Percentiles rank a stretch among this genome's conserved stretches.
These are phyloP conservation scores for Adansonia madagascariensis DNA, from an alignment of 441 rosid genomes.

Conservation along the genomic window DNA sequence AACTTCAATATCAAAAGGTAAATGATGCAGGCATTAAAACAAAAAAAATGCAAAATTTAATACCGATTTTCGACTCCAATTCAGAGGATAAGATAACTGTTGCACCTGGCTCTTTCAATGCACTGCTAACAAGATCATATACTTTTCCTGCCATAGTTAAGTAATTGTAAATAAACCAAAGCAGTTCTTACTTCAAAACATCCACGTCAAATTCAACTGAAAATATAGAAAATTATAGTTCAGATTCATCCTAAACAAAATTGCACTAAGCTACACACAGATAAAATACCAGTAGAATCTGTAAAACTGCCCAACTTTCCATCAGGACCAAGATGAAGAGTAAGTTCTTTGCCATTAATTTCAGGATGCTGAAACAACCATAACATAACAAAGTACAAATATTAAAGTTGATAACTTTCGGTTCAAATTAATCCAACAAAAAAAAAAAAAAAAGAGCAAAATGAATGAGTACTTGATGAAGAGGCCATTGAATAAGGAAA, in stretches of 20 bases:
- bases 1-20: background rate
- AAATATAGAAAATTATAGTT: background rate
- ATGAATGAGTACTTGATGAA: constrained; percentile 44
- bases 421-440: background rate
- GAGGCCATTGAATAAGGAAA: constrained; percentile 82
- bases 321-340: constrained; percentile 49
- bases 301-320: constrained; percentile 59
- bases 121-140: constrained; percentile 54
- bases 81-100: constrained; percentile 56
- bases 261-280: background rate
- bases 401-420: background rate
- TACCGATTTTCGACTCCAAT: constrained; percentile 59
- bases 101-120: constrained; percentile 55
- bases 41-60: background rate
- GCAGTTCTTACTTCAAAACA: background rate
- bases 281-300: constrained; percentile 57
- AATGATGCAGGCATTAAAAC: background rate
- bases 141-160: constrained; percentile 53
- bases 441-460: background rate
- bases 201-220: background rate
- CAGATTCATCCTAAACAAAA: background rate
- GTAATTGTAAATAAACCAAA: background rate
- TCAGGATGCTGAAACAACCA: constrained; percentile 56
- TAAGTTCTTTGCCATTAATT: constrained; percentile 53
- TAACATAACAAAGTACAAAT: background rate